Base-by-base conservation (phyloP, 2,329 filamentous ascomycete species). In the Pleoardoris graminearum region DNA sequence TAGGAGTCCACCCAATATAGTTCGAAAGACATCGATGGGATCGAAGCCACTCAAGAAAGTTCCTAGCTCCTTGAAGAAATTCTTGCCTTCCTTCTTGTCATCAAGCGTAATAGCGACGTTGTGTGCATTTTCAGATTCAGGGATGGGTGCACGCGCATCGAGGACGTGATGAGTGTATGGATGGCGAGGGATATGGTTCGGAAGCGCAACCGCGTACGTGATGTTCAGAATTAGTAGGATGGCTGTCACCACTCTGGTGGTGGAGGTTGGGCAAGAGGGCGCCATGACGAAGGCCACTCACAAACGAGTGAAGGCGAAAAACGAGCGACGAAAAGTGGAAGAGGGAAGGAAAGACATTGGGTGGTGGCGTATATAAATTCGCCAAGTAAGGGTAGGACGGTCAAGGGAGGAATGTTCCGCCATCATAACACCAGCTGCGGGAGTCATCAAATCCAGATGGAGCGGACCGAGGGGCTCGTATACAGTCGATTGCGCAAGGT, bases 1-100 rank as follows among this genome's bases (percentile, higher is more conserved):
- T 16, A 44, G 7, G n/a, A 50, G 16, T 6, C 35, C 36, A 19
- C 45, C 46, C 21, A 60, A 30, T 1, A 55, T 37, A 16, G 36
- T 21, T n/a, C 47, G 30, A 30, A 55, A 22, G 8, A 60, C 12
- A 37, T 60, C 55, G 1, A 39, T 8, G 1, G 39, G 22, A 27
- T 54, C 29, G 33, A 55, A 60, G 5, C 54, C 30, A 10, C 22
- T 29, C 11, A 56, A 17, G 19, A 56, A 56, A 1, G 47, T n/a
- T 2, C 41, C 37, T 16, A 60, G 30, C 21, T 55, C 51, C 25
- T 37, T 39, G 21, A 50, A 54, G 36, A 60, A 56, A 11, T 37
- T 47, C 19, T 54, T 54, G 5, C 48, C 48, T 1, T 55, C 46
- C 29, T 54, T 36, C 23, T 55, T 47, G 21, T 27, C 44, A 22